Conservation (phyloP, 306 rosid genomes). For the Urtica urens region DNA sequence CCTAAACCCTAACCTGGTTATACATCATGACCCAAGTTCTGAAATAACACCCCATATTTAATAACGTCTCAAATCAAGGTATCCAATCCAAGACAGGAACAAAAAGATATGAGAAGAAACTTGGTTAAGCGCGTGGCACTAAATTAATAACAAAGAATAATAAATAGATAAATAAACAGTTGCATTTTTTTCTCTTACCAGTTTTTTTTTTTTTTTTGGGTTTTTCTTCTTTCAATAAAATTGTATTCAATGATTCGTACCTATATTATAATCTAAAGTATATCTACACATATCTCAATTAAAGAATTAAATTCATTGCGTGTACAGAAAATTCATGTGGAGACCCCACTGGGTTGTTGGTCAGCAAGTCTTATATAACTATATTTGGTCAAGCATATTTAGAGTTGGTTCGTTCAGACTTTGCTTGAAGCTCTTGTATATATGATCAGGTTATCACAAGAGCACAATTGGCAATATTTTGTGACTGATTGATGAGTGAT, state of each 20-base stretch:
- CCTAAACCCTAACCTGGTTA: constrained; percentile 6
- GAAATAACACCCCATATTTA: neutral
- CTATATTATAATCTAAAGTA: neutral
- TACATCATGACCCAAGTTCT: neutral
- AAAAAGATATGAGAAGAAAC: neutral
- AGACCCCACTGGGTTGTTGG: neutral
- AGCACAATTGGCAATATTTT: too few species aligned
- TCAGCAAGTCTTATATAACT: neutral
- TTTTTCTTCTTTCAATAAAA: too few species aligned
- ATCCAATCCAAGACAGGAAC: neutral
- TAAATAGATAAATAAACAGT: neutral
- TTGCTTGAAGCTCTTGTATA: too few species aligned
- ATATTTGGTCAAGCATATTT: neutral
- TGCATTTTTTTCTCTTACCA: too few species aligned
- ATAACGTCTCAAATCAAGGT: neutral
- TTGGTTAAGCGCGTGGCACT: neutral
- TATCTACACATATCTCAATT: neutral
- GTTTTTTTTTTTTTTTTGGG: too few species aligned
- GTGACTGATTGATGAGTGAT: too few species aligned
- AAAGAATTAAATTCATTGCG: neutral
- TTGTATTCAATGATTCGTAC: neutral
- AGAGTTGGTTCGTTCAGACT: too few species aligned
- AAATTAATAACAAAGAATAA: neutral
- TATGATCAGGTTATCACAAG: too few species aligned
- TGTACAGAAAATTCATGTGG: neutral